Base-by-base conservation (phyloP, 176 grass and related monocot species). In the Ampelocalamus luodianensis region DNA sequence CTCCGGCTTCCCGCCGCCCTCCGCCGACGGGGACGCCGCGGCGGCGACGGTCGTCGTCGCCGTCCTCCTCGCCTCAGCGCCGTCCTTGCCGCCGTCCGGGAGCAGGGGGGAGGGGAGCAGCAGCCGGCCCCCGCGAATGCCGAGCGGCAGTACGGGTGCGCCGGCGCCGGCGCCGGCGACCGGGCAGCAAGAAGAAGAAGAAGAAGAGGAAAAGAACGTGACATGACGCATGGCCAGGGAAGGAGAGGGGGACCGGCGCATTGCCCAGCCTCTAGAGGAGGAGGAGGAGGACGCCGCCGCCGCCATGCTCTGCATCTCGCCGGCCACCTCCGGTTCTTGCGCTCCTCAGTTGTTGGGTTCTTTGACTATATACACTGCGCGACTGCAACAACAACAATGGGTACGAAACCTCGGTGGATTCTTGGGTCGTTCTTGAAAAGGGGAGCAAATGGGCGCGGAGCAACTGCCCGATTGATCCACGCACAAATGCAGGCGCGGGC, bases 261-360 rank as follows among this genome's bases (percentile, higher is more conserved):
- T 50, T n/a, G 62, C 79, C 72, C 72, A 78, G 45, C 44, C 65
- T 82, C 55, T 72, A 0, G 36, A 65, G 23, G 49, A 69, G 3
- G 65, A 72, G 1, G 55, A 6, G 3, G 76, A 5, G 59, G 82
- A 14, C 23, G 76, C 68, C 72, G 74, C 20, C 23, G 69, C 69
- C 72, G 74, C 73, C 74, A 79, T 83, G 84, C 59, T 74, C 74
- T 87, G 79, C 89, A 90, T 90, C 89, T 83, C 68, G 73, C 59
- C 59, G 59, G 32, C 60, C 46, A 10, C 40, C 5, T 23, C 16
- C 53, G 61, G 1, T 82, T 51, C 64, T 34, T 42, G 43, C 73
- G 9, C 18, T 46, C 77, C 65, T 45, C 29, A 3, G 10, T 10
- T 37, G 53, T 27, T 29, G 8, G 49, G 23, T 61, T 27, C 10